Evolutionary conservation across 2,329 filamentous ascomycete genomes (phyloP).

Genomic region (Coniochaeta sp.): DNA sequence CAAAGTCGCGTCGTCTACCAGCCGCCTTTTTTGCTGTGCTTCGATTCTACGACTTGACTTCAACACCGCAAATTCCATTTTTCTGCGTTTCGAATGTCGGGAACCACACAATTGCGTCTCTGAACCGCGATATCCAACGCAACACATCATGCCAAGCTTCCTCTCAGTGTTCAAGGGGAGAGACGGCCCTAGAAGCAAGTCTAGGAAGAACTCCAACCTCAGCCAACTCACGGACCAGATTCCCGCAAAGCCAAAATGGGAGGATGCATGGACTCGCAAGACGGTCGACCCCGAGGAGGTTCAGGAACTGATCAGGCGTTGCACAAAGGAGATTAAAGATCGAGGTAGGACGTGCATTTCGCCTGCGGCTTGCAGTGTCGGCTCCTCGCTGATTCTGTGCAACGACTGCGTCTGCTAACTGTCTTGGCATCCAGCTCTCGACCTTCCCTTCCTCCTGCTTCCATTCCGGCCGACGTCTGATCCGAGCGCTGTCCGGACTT

Average conservation of each 20-base stretch:
- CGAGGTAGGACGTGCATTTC: constrained; percentile 60
- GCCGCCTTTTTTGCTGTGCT: neutral
- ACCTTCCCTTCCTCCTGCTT: constrained; percentile 86
- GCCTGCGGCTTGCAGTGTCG: constrained; percentile 13
- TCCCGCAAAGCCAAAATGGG: constrained; percentile 70
- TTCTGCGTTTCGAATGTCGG: constrained; percentile 5
- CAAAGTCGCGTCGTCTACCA: neutral
- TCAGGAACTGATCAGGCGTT: constrained; percentile 75
- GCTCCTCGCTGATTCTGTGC: neutral
- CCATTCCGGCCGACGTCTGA: constrained; percentile 93
- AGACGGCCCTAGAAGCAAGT: constrained; percentile 55
- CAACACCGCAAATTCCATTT: neutral
- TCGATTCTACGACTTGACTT: neutral
- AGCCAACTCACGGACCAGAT: constrained; percentile 42
- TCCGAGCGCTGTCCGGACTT: constrained; percentile 83
- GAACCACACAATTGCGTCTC: neutral
- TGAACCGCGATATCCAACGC: constrained; percentile 4
- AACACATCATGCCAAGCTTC: constrained; percentile 44
- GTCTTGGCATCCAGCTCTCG: constrained; percentile 54
- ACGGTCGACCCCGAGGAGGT: constrained; percentile 85
- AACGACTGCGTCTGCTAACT: constrained; percentile 4
- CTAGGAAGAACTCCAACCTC: constrained; percentile 57
- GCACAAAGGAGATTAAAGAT: constrained; percentile 86
- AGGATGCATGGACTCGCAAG: constrained; percentile 78
- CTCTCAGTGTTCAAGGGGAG: constrained; percentile 67